Conservation (phyloP, 2,329 filamentous ascomycete genomes). For the Paracoccidioides brasiliensis region DNA sequence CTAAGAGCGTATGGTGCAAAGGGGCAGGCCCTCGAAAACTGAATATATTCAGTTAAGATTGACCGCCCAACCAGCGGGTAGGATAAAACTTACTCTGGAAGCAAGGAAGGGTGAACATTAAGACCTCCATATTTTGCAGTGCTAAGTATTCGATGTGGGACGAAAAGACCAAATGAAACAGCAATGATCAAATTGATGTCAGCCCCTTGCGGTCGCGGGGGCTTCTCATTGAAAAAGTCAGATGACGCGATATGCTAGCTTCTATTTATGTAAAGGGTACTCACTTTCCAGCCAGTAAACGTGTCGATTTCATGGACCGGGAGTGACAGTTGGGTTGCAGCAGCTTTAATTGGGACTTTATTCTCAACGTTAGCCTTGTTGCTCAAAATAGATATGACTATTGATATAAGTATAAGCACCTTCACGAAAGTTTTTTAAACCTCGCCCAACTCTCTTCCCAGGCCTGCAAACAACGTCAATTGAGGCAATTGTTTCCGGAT, state of each 20-base stretch:
- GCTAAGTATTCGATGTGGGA: slow-evolving; percentile 62
- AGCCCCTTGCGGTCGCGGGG: slow-evolving; percentile 36
- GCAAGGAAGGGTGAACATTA: slow-evolving; percentile 83
- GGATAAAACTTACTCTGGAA: slow-evolving; percentile 54
- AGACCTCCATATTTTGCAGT: slow-evolving; percentile 68
- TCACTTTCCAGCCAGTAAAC: slow-evolving; percentile 67
- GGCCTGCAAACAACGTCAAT: slow-evolving; percentile 79
- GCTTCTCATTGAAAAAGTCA: slow-evolving; percentile 27
- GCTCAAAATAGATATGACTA: not conserved
- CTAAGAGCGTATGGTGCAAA: slow-evolving; percentile 68
- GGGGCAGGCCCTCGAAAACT: slow-evolving; percentile 78
- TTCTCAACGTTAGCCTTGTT: not conserved
- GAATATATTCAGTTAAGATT: slow-evolving; percentile 6
- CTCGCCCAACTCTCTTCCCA: slow-evolving; percentile 64
- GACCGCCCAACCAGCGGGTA: not conserved
- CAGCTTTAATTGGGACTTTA: slow-evolving; percentile 57
- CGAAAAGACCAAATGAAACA: slow-evolving; percentile 86
- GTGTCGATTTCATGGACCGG: slow-evolving; percentile 63
- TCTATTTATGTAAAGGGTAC: slow-evolving; percentile 14
- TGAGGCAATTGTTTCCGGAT: slow-evolving; percentile 49
- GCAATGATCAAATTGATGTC: slow-evolving; percentile 69
- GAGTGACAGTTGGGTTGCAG: slow-evolving; percentile 52
- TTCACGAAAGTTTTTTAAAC: slow-evolving; percentile 53
- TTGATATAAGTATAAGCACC: slow-evolving; percentile 32
- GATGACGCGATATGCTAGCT: slow-evolving; percentile 2